Base-by-base conservation (phyloP, 2,329 filamentous ascomycete species). In the Harringtonia aguacate region DNA sequence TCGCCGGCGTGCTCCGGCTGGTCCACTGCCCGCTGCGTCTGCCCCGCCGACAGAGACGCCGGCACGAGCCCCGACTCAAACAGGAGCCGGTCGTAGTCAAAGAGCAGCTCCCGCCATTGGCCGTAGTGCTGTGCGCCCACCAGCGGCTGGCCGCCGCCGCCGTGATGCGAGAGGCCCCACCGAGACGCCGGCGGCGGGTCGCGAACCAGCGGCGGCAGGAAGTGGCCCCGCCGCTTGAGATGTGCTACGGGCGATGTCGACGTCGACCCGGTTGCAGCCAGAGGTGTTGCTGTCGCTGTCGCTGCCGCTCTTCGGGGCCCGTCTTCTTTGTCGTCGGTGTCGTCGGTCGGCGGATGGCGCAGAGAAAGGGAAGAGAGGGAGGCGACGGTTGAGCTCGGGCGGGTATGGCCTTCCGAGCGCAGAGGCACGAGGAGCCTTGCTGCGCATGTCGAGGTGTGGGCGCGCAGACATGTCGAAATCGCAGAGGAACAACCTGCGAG, bases 1-100 rank as follows among this genome's bases (percentile, higher is more conserved):
- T 61, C 58, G 36, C 46, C 47, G n/a, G 48, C 49, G 36, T 59
- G 50, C 15, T 52, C 52, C 8, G 53, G 52, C 10, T 45, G 48
- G 41, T 61, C 55, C 17, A 61, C 50, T 4, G 55, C 46, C 9
- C 53, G 50, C 28, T 45, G 34, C 4, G 24, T n/a, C 3, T 21
- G n/a, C 20, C 18, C 18, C 1, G 15, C 27, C 18, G 27, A 8
- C 33, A 21, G 3, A 1, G 39, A n/a, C 3, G 30, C 27, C 4
- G 31, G n/a, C n/a, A 8, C 30, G 6, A 49, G 37, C 28, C 57
- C 52, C 6, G 55, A 50, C 49, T 60, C 56, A 2, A 52, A 39
- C 41, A 46, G 39, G 35, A 60, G 46, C 35, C 49, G 52, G 17
- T 53, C 47, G 18, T 57, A 50, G 41, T 58, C 52, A 14, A 50